These are phyloP conservation scores for Fusarium tuaranense DNA, from an alignment of 2,329 filamentous ascomycete species.

Conservation along the genomic window DNA sequence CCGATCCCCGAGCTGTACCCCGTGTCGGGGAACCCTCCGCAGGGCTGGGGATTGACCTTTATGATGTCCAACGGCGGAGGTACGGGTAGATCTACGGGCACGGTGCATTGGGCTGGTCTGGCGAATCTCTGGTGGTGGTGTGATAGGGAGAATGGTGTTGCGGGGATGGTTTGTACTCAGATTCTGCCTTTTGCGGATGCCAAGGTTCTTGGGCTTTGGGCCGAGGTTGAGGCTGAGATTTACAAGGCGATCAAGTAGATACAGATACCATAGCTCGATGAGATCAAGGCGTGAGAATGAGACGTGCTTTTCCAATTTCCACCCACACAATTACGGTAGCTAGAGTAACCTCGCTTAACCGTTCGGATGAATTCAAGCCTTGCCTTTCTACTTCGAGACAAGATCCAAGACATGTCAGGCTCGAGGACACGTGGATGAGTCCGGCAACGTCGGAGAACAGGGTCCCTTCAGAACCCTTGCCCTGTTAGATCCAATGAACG, in stretches of 20 bases:
- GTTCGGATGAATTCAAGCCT: background rate
- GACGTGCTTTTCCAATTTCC: background rate
- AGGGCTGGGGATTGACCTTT: slow-evolving; percentile 74
- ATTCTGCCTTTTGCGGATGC: slow-evolving; percentile 62
- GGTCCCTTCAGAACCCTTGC: background rate
- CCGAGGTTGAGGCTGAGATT: slow-evolving; percentile 52
- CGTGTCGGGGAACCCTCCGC: slow-evolving; percentile 58
- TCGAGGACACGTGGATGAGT: background rate
- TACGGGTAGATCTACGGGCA: slow-evolving; percentile 64
- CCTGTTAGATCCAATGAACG: background rate
- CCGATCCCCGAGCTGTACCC: slow-evolving; percentile 63
- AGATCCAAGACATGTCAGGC: background rate
- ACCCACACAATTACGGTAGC: background rate
- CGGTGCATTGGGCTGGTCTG: slow-evolving; percentile 69
- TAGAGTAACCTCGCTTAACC: background rate
- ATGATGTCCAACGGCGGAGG: slow-evolving; percentile 62
- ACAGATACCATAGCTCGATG: background rate
- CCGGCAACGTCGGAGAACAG: background rate
- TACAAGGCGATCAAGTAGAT: slow-evolving; percentile 45
- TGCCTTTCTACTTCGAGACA: background rate
- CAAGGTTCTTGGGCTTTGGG: slow-evolving; percentile 56
- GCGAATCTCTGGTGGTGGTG: slow-evolving; percentile 73
- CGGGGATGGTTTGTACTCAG: slow-evolving; percentile 63
- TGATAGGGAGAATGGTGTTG: slow-evolving; percentile 70
- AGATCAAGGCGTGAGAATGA: background rate